Conservation (phyloP, 1,284 basidiomycete genomes). For the Tylopilus orsonianus region DNA sequence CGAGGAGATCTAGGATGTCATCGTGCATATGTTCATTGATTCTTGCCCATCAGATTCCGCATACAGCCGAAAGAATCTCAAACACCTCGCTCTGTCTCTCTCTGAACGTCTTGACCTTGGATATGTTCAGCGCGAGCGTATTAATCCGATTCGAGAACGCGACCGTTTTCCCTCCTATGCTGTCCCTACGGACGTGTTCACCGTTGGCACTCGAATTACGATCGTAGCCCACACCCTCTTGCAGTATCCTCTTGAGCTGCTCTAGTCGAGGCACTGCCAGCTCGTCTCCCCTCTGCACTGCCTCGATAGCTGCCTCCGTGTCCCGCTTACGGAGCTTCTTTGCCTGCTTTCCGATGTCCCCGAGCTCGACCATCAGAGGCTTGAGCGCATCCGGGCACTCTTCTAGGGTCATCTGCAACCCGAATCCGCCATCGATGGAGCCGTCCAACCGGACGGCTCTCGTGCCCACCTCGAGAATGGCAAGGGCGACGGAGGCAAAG, state of each 20-base stretch:
- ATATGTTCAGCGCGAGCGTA: constrained; percentile 66
- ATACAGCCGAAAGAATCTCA: constrained; percentile 44
- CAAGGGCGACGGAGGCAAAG: constrained; percentile 71
- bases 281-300: constrained; percentile 42
- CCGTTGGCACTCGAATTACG: constrained; percentile 25
- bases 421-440: constrained; percentile 57
- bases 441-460: constrained; percentile 48
- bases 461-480: constrained; percentile 66
- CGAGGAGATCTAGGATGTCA: neutral
- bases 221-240: constrained; percentile 51
- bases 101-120: constrained; percentile 63
- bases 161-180: constrained; percentile 60
- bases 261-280: constrained; percentile 58
- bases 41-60: constrained; percentile 12
- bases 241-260: constrained; percentile 56
- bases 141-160: constrained; percentile 75
- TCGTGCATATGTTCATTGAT: no score
- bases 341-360: constrained; percentile 52
- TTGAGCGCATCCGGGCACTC: constrained; percentile 60
- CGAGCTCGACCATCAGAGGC: constrained; percentile 70
- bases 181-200: constrained; percentile 37
- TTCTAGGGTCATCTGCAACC: constrained; percentile 42
- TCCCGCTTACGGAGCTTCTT: constrained; percentile 58
- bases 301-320: constrained; percentile 49
- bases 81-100: constrained; percentile 74